Evolutionary conservation across 371 early-diverging fungal species (phyloP).

Genomic region (Apophysomyces variabilis): DNA sequence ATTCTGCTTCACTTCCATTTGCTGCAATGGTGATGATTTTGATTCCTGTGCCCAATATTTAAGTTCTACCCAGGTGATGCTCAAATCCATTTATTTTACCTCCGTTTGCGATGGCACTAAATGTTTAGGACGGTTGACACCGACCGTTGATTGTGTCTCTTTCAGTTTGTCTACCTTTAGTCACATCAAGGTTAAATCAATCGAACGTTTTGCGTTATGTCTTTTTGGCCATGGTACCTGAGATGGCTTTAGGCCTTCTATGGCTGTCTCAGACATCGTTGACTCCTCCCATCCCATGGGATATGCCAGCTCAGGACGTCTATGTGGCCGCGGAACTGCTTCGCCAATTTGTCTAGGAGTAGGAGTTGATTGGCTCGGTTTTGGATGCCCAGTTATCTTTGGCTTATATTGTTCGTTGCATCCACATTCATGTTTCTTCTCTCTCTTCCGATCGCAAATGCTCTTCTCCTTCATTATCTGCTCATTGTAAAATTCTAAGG

Average conservation of each 20-base stretch:
- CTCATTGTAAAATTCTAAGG: constrained; percentile 91
- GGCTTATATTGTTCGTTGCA: not conserved
- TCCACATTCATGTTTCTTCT: not conserved
- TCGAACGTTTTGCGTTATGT: not conserved
- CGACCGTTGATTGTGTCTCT: not conserved
- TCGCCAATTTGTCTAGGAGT: constrained; percentile 1
- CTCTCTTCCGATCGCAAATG: constrained; percentile 10
- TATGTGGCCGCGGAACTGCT: not conserved
- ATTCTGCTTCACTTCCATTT: not conserved
- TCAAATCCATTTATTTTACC: not conserved
- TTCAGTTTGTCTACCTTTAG: not conserved
- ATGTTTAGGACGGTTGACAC: not conserved
- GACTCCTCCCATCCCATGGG: not conserved
- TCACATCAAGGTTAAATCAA: too few species aligned
- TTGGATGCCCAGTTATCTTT: not conserved
- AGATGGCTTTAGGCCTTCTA: not conserved
- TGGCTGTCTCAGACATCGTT: not conserved
- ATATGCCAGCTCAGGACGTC: not conserved
- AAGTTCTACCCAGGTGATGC: not conserved
- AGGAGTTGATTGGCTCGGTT: constrained; percentile 10
- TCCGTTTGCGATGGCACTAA: not conserved
- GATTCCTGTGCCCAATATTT: not conserved
- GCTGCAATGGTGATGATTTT: not conserved
- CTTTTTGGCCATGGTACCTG: not conserved
- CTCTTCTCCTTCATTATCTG: constrained; percentile 11